These are phyloP conservation scores for Teunomyces pallodes DNA, from an alignment of 805 yeast genomes.

Conservation along the genomic window DNA sequence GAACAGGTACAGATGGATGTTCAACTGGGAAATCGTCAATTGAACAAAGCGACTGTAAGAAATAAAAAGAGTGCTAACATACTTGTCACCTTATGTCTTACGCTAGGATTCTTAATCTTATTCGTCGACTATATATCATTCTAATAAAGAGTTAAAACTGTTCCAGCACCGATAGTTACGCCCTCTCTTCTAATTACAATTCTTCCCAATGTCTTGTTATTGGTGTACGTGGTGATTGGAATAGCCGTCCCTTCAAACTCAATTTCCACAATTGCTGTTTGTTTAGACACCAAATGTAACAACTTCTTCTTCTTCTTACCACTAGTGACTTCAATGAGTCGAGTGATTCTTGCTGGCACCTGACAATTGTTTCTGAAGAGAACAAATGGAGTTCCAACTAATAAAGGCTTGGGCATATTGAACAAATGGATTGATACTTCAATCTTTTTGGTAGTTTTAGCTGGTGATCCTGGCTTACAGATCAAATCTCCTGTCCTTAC, in stretches of 20 bases:
- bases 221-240: conserved; percentile 50
- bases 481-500: conserved; percentile 60
- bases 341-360: conserved; percentile 63
- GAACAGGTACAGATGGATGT: conserved; percentile 65
- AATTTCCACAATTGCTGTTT: conserved; percentile 56
- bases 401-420: conserved; percentile 60
- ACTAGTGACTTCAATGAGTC: conserved; percentile 33
- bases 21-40: conserved; percentile 64
- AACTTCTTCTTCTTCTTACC: conserved; percentile 22
- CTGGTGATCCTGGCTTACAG: conserved; percentile 23
- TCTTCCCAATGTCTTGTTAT: conserved; percentile 57
- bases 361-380: conserved; percentile 74
- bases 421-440: conserved; percentile 31
- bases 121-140: conserved; percentile 47
- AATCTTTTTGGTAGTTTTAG: conserved; percentile 27
- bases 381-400: conserved; percentile 77
- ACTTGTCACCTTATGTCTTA: conserved; percentile 53
- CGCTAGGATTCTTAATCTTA: conserved; percentile 55
- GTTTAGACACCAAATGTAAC: conserved; percentile 58
- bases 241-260: conserved; percentile 47
- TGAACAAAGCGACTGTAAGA: conserved; percentile 64
- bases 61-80: conserved; percentile 58
- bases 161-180: conserved; percentile 65
- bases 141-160: conserved; percentile 25
- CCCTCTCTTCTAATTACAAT: conserved; percentile 72